Conservation (phyloP, 805 yeast species). For the Osmozyma mogii region DNA sequence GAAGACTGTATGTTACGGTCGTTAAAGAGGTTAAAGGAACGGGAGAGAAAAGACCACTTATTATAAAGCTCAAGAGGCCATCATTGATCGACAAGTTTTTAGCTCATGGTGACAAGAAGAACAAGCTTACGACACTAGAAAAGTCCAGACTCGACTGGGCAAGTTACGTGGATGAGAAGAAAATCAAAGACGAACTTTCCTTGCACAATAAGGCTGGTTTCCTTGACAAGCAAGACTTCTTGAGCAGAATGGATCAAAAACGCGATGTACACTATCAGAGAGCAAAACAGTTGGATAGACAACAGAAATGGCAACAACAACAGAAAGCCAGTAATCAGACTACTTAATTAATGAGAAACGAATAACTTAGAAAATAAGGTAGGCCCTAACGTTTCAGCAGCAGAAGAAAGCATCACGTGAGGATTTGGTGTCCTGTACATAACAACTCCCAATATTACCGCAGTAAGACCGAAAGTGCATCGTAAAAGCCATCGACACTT, state of each 20-base stretch:
- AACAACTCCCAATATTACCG: too few species aligned
- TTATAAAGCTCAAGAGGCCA: constrained; percentile 62
- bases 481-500: too few species aligned
- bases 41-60: constrained; percentile 25
- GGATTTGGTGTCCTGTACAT: too few species aligned
- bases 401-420: too few species aligned
- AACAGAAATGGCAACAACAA: too few species aligned
- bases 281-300: constrained; percentile 29
- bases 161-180: constrained; percentile 79
- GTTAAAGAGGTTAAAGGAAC: constrained; percentile 24
- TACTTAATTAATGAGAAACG: too few species aligned
- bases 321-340: too few species aligned
- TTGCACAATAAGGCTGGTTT: constrained; percentile 84
- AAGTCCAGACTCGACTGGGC: constrained; percentile 95
- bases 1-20: constrained; percentile 26
- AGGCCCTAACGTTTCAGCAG: too few species aligned
- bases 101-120: constrained; percentile 53
- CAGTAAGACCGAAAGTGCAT: too few species aligned
- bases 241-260: constrained; percentile 61
- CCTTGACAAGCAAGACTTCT: constrained; percentile 84
- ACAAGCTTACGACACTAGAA: constrained; percentile 81
- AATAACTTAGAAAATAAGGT: too few species aligned
- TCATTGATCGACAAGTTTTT: constrained; percentile 73
- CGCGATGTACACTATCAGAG: constrained; percentile 43
- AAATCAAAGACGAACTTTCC: constrained; percentile 74